Base-by-base conservation (phyloP, 2,329 filamentous ascomycete species). In the Aspergillus hiratsukae region DNA sequence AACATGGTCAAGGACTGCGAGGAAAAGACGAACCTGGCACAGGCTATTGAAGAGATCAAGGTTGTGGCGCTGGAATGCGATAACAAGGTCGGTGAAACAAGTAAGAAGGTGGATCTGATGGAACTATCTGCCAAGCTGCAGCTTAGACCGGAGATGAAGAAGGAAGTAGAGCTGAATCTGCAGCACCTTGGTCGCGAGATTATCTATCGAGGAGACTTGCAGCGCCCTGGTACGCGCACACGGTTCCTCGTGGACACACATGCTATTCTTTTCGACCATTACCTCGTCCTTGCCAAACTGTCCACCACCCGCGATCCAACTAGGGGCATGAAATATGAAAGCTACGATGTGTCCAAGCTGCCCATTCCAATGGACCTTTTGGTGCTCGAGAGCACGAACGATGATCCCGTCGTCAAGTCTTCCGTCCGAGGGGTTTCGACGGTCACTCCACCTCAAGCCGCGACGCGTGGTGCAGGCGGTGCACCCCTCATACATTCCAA, bases 331-430 rank as follows among this genome's bases (percentile, higher is more conserved):
- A 94, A 88, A 75, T 91, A 90, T 65, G 86, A 88, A 66, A 81
- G 82, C 62, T 99, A 94, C 65, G 94, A 99, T 72, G 93, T 99
- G 31, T 97, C 92, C 0, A 92, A 95, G 72, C 82, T 96, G 74
- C 91, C 89, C 6, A 97, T 99, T 61, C 94, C 94, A 0, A 99
- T 99, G 93, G 92, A 96, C 65, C 80, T 99, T 2, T 80, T 99
- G 27, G 90, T 96, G 51, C 80, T 99, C 0, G 95, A 99, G 74
- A 96, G 90, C 71, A 87, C 90, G 64, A 90, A 93, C 63, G 95
- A 99, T 62, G 91, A 96, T 61, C 87, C 94, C 0, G 89, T 97
- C 5, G 84, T 92, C 55, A 96, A 94, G 71, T 87, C 83, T 2
- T 81, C 84, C 1, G 81, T 88, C 9, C 92, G 91, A 70, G 87